Conservation (phyloP, 2,329 filamentous ascomycete species). For the Fusarium chaquense region DNA sequence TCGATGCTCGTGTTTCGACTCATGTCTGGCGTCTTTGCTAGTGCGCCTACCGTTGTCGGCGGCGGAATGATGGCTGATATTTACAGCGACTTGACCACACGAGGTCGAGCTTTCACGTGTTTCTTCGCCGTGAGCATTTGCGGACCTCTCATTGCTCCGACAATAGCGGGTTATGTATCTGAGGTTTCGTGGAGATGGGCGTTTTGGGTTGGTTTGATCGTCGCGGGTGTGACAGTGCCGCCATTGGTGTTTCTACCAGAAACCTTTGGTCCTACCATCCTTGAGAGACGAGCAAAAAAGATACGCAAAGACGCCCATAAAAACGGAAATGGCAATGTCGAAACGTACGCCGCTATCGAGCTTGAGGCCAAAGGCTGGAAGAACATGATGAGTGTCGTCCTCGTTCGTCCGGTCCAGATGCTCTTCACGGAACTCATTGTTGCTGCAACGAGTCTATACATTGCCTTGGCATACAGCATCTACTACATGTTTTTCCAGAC, state of each 20-base stretch:
- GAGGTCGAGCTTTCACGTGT: conserved; percentile 52
- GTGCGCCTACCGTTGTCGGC: conserved; percentile 57
- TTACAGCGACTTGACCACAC: conserved; percentile 51
- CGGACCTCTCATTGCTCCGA: conserved; percentile 57
- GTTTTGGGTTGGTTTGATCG: conserved; percentile 52
- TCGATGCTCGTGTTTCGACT: conserved; percentile 59
- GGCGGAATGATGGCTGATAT: conserved; percentile 61
- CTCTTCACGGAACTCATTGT: conserved; percentile 31
- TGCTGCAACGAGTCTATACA: conserved; percentile 25
- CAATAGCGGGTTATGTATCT: conserved; percentile 58
- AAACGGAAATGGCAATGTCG: background rate
- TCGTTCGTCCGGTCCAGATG: conserved; percentile 27
- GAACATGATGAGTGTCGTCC: conserved; percentile 18
- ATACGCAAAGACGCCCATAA: fast-evolving
- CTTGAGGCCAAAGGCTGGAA: conserved; percentile 2
- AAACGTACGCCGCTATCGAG: conserved; percentile 2
- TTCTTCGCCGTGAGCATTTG: conserved; percentile 55
- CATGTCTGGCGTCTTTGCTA: conserved; percentile 54
- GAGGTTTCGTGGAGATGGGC: conserved; percentile 59
- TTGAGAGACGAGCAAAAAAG: conserved; percentile 2
- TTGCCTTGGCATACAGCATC: conserved; percentile 28
- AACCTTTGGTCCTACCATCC: conserved; percentile 32
- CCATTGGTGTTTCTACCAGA: conserved; percentile 39
- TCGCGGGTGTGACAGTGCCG: conserved; percentile 49
- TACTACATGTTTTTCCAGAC: conserved; percentile 42